Evolutionary conservation across 2,329 filamentous ascomycete genomes (phyloP).

Genomic region (Cladorrhinum sp.): DNA sequence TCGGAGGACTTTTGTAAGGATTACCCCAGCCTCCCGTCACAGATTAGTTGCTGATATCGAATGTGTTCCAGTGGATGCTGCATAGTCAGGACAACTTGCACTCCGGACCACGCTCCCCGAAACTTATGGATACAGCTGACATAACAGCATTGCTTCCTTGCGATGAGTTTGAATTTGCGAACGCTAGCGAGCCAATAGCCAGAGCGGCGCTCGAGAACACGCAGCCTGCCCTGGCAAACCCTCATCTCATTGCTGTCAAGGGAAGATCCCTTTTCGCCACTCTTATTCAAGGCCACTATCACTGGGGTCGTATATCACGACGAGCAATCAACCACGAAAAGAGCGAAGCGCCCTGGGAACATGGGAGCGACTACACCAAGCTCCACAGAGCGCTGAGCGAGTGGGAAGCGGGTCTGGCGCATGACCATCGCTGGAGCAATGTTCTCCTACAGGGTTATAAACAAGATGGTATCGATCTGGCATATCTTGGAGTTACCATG

Average conservation of each 20-base stretch:
- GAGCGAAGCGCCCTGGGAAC: slow-evolving; percentile 45
- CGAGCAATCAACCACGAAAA: slow-evolving; percentile 45
- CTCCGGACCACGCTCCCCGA: slow-evolving; percentile 49
- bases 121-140: slow-evolving; percentile 50
- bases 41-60: slow-evolving; percentile 1
- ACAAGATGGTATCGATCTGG: slow-evolving; percentile 47
- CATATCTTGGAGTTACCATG: slow-evolving; percentile 55
- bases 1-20: slow-evolving; percentile 51
- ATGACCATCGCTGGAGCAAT: slow-evolving; percentile 46
- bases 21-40: not conserved
- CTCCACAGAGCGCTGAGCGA: slow-evolving; percentile 42
- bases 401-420: slow-evolving; percentile 49
- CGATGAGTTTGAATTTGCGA: slow-evolving; percentile 50
- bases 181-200: slow-evolving; percentile 44
- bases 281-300: slow-evolving; percentile 53
- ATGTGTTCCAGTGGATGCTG: slow-evolving; percentile 52
- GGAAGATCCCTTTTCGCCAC: slow-evolving; percentile 54
- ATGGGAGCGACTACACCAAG: slow-evolving; percentile 45
- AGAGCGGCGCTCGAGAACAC: slow-evolving; percentile 55
- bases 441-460: slow-evolving; percentile 45
- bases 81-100: slow-evolving; percentile 58
- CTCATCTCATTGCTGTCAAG: slow-evolving; percentile 40
- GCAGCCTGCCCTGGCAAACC: slow-evolving; percentile 46
- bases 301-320: slow-evolving; percentile 52
- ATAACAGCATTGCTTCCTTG: slow-evolving; percentile 54